Conservation (phyloP, 73 alveolate genomes). For the Stentor coeruleus region DNA sequence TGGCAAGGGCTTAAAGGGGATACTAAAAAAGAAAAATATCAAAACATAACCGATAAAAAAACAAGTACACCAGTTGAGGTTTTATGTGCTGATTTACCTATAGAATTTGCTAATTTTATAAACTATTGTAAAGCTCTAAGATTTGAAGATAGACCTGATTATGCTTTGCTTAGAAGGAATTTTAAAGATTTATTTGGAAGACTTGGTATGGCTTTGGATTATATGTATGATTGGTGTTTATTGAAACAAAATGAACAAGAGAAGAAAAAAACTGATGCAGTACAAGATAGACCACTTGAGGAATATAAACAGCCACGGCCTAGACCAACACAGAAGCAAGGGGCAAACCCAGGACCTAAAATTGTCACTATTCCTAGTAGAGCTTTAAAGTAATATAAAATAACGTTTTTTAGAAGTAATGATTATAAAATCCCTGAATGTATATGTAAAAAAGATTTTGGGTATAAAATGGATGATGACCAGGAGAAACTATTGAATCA, state of each 20-base stretch:
- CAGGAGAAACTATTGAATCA: constrained; percentile 84
- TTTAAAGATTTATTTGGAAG: constrained; percentile 36
- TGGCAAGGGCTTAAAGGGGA: constrained; percentile 89
- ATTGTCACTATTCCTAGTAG: neutral
- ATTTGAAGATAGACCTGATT: constrained; percentile 73
- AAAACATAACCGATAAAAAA: constrained; percentile 67
- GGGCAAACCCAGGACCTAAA: neutral
- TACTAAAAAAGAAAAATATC: constrained; percentile 75
- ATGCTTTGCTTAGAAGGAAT: constrained; percentile 42
- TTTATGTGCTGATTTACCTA: constrained; percentile 63
- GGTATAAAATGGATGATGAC: constrained; percentile 79
- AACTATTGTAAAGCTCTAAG: constrained; percentile 43
- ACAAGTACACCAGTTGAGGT: constrained; percentile 63
- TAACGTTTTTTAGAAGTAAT: neutral
- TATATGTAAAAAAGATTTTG: too few species aligned
- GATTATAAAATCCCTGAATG: too few species aligned
- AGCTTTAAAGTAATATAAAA: neutral
- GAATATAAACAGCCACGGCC: constrained; percentile 10
- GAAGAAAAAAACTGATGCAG: neutral
- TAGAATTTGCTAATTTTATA: constrained; percentile 42
- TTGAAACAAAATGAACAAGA: neutral
- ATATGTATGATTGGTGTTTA: neutral
- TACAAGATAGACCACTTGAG: too few species aligned
- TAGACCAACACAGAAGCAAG: neutral
- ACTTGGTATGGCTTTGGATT: constrained; percentile 41